Evolutionary conservation across 2,329 filamentous ascomycete species (phyloP).

Genomic region (Fusarium illudens): DNA sequence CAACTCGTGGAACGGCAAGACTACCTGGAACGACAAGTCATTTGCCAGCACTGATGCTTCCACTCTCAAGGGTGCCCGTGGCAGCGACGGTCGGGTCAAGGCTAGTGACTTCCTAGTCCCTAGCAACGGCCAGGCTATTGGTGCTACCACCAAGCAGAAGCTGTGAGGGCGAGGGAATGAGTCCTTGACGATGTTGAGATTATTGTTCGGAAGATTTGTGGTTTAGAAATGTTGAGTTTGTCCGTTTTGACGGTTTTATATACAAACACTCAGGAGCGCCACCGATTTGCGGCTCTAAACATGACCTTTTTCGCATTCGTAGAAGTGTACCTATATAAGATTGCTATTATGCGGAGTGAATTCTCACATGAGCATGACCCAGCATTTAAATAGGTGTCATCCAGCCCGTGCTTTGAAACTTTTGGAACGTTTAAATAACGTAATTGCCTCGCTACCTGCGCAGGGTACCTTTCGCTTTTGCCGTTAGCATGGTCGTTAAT

Average conservation of each 20-base stretch:
- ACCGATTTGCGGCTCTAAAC: neutral
- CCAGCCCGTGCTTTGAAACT: too few relatives aligned
- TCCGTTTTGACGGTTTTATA: neutral
- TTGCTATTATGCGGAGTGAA: too few relatives aligned
- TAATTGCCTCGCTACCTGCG: too few relatives aligned
- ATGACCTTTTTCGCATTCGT: neutral
- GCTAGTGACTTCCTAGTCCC: conserved; percentile 54
- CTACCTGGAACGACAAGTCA: conserved; percentile 49
- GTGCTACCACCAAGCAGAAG: conserved; percentile 33
- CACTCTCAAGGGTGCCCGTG: conserved; percentile 49
- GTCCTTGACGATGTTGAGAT: neutral
- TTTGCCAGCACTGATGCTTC: conserved; percentile 51
- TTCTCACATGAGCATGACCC: too few relatives aligned
- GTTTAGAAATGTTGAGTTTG: neutral
- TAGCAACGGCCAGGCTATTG: conserved; percentile 40
- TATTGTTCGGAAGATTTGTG: neutral
- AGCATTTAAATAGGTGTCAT: too few relatives aligned
- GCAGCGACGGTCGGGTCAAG: conserved; percentile 50
- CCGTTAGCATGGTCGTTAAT: too few relatives aligned
- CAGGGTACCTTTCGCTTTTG: too few relatives aligned
- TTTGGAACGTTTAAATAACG: too few relatives aligned
- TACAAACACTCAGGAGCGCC: neutral
- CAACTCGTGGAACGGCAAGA: conserved; percentile 54
- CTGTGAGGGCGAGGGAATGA: neutral
- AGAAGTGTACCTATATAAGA: too few relatives aligned